Conservation (phyloP, 208 protist genomes). For the Naegleria lovaniensis region DNA sequence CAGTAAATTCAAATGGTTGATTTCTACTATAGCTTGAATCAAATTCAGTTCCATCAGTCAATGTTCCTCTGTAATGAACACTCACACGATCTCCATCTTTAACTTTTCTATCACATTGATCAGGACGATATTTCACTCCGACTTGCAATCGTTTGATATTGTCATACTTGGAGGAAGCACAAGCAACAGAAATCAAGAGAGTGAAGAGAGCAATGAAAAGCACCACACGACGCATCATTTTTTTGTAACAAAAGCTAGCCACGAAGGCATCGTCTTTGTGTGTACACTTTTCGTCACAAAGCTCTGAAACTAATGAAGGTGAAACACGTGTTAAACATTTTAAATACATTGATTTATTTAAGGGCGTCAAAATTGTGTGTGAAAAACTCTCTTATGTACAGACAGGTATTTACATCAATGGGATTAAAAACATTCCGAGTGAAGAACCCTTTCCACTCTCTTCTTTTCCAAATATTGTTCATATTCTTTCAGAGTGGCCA, state of each 20-base stretch:
- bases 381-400: too few species aligned
- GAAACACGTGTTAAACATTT: too few species aligned
- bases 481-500: neutral
- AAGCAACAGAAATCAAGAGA: neutral
- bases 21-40: slow-evolving; percentile 38
- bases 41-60: slow-evolving; percentile 39
- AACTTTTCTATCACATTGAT: neutral
- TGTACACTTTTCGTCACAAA: too few species aligned
- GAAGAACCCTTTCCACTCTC: neutral
- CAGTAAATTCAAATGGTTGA: slow-evolving; percentile 47
- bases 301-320: too few species aligned
- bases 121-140: slow-evolving; percentile 12
- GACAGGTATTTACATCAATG: too few species aligned
- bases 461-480: neutral
- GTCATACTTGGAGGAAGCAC: slow-evolving; percentile 4
- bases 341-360: too few species aligned
- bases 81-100: slow-evolving; percentile 37
- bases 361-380: too few species aligned
- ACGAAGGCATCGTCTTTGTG: too few species aligned
- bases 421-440: too few species aligned
- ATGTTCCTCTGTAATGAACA: slow-evolving; percentile 39
- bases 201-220: too few species aligned
- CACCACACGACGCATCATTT: too few species aligned
- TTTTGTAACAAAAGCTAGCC: too few species aligned
- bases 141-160: slow-evolving; percentile 7